Conservation (phyloP, 2,329 filamentous ascomycete genomes). For the Capronia coronata region DNA sequence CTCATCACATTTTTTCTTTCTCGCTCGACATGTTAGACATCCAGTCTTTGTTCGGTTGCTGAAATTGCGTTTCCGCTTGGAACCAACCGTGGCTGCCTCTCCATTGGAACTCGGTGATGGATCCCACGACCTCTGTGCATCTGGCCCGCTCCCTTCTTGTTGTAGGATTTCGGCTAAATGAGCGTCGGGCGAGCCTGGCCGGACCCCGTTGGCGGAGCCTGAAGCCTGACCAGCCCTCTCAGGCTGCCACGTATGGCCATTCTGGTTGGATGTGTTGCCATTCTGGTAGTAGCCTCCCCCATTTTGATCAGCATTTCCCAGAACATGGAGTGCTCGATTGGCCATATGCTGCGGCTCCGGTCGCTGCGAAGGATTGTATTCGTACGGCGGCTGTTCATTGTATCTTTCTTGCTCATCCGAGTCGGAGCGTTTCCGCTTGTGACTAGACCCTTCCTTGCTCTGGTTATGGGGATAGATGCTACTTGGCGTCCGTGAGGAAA, state of each 20-base stretch:
- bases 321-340: constrained; percentile 24
- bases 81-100: constrained; percentile 34
- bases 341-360: constrained; percentile 24
- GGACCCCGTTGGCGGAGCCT: constrained; percentile 27
- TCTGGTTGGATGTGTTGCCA: constrained; percentile 3
- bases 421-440: constrained; percentile 17
- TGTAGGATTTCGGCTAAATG: constrained; percentile 49
- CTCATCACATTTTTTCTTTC: constrained; percentile 99
- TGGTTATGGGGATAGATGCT: constrained; percentile 3
- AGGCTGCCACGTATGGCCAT: constrained; percentile 18
- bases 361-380: constrained; percentile 11
- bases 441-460: constrained; percentile 4
- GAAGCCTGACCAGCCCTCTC: too few species aligned
- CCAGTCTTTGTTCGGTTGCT: constrained; percentile 95
- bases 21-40: constrained; percentile 80
- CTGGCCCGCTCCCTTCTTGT: constrained; percentile 43
- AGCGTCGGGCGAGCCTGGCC: constrained; percentile 44
- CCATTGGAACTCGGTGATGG: constrained; percentile 34
- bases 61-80: constrained; percentile 55
- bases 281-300: constrained; percentile 14
- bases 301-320: constrained; percentile 17
- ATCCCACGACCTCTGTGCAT: constrained; percentile 34
- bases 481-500: background rate
- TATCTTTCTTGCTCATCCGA: constrained; percentile 4
- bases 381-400: constrained; percentile 9